A percentile compares a stretch with the other conserved stretches of the same genome.
phyloP scores from a whole-genome alignment of 2,329 filamentous ascomycete genomes.

The Exophiala sideris region DNA sequence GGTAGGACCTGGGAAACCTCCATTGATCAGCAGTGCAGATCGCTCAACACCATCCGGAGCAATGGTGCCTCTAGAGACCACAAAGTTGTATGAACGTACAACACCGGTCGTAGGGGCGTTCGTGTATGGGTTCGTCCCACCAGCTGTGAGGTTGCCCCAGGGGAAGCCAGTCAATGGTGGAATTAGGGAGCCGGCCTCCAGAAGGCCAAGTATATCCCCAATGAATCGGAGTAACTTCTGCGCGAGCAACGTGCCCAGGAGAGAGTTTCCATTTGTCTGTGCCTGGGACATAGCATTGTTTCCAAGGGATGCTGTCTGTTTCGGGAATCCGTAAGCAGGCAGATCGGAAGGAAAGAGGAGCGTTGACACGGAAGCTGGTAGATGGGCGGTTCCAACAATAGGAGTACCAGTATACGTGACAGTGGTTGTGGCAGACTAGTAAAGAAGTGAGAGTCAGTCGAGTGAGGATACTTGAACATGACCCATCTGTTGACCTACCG shows the following conservation, averaged over 20 bases:
- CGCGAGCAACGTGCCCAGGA: conserved; percentile 20
- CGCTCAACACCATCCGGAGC: conserved; percentile 16
- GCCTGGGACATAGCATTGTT: conserved; percentile 15
- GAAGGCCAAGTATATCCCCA: conserved; percentile 1
- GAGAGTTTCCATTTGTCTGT: conserved; percentile 21
- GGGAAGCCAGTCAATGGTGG: conserved; percentile 7
- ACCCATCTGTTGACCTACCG: background rate
- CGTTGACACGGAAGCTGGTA: conserved; percentile 13
- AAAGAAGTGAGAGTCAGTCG: background rate
- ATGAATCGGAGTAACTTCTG: conserved; percentile 18
- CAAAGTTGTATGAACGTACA: conserved; percentile 15
- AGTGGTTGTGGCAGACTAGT: background rate
- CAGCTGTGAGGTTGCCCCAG: conserved; percentile 18
- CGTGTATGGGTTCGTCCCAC: conserved; percentile 19
- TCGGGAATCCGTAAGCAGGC: conserved; percentile 5
- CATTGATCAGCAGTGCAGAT: conserved; percentile 47
- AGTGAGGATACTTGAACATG: background rate
- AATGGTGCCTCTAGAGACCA: conserved; percentile 9
- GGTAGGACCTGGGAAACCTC: conserved; percentile 62
- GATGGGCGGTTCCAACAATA: conserved; percentile 12
- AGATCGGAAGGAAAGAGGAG: conserved; percentile 5
- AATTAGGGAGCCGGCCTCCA: too few relatives aligned
- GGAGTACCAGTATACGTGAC: conserved; percentile 8
- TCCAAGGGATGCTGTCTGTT: conserved; percentile 8
- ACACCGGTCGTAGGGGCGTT: conserved; percentile 15